Percentiles rank a stretch among this genome's conserved stretches.
Evolutionary conservation across 345 rosid species (phyloP).

Genomic region (Camelina sativa): DNA sequence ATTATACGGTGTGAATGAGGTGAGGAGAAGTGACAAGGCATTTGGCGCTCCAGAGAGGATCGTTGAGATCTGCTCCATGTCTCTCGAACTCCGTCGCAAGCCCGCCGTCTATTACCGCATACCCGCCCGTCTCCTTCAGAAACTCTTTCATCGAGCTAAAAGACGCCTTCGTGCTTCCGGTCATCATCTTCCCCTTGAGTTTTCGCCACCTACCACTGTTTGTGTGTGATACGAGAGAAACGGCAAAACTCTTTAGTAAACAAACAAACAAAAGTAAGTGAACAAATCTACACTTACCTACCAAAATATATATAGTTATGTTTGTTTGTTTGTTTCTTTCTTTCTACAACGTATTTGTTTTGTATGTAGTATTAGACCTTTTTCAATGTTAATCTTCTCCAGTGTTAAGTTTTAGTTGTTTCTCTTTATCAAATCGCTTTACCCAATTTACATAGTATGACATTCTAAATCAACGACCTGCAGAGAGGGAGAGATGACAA

Average conservation of each 20-base stretch:
- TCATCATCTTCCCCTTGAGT: constrained; percentile 27
- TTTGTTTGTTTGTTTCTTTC: too few relatives aligned
- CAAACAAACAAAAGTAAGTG: too few relatives aligned
- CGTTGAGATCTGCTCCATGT: constrained; percentile 80
- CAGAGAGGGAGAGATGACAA: background rate
- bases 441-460: background rate
- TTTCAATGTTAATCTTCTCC: too few relatives aligned
- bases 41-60: constrained; percentile 89
- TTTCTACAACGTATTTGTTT: background rate
- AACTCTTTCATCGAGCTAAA: constrained; percentile 53
- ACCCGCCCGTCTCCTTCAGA: constrained; percentile 60
- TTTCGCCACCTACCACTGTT: background rate
- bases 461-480: background rate
- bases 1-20: constrained; percentile 62
- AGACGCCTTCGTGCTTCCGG: constrained; percentile 20
- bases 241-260: too few relatives aligned
- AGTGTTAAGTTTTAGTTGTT: background rate
- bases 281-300: too few relatives aligned
- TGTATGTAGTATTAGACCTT: background rate
- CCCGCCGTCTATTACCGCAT: constrained; percentile 72
- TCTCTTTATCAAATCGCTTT: background rate
- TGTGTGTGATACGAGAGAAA: constrained; percentile 6
- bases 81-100: constrained; percentile 87
- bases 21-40: constrained; percentile 74
- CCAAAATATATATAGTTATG: too few relatives aligned